Evolutionary conservation across 441 rosid species (phyloP).

Genomic region (Populus hybrid): DNA sequence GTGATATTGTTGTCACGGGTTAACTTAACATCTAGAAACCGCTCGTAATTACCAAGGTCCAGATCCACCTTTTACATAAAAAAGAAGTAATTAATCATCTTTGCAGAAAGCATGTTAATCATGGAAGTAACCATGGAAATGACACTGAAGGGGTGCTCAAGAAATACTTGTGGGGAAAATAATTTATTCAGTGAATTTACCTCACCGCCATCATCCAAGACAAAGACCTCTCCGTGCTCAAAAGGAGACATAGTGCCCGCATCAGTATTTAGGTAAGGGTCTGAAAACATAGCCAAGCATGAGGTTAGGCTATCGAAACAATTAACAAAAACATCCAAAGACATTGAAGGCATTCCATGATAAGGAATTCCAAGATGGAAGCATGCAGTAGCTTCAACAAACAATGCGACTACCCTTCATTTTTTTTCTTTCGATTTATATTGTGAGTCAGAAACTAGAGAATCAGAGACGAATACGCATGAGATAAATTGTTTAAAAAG

Average conservation of each 20-base stretch:
- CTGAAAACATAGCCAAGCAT: slow-evolving; percentile 27
- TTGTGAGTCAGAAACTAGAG: neutral
- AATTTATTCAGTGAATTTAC: slow-evolving; percentile 30
- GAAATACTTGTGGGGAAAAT: neutral
- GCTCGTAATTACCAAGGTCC: slow-evolving; percentile 94
- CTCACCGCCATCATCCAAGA: slow-evolving; percentile 96
- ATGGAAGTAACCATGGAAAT: neutral
- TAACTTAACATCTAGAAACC: slow-evolving; percentile 71
- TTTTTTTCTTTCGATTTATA: neutral
- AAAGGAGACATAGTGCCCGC: slow-evolving; percentile 98
- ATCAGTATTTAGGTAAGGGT: slow-evolving; percentile 90
- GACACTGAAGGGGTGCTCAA: neutral
- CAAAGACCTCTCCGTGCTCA: slow-evolving; percentile 95
- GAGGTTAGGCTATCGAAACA: neutral
- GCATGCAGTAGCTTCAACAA: neutral
- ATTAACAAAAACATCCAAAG: neutral
- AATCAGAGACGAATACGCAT: neutral
- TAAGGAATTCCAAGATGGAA: neutral
- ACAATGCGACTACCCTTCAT: neutral
- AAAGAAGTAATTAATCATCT: neutral
- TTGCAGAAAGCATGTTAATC: neutral
- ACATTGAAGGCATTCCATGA: neutral
- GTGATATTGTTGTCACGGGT: slow-evolving; percentile 87
- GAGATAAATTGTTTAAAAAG: neutral
- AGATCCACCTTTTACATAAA: slow-evolving; percentile 64